phyloP scores from a whole-genome alignment of 108 stramenopile species.

The Skeletonema menzelii region DNA sequence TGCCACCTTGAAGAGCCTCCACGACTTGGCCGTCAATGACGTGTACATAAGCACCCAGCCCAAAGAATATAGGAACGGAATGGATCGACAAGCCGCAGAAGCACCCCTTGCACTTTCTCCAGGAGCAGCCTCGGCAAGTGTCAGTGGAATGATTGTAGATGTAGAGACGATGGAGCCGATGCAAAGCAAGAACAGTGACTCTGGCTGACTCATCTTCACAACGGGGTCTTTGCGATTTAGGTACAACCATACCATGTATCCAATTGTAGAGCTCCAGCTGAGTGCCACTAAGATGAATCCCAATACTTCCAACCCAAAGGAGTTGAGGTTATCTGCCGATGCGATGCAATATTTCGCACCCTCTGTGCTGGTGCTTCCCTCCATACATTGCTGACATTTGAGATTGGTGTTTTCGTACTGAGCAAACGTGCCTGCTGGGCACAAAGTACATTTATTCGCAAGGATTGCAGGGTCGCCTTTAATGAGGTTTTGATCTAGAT shows the following conservation, averaged over 20 bases:
- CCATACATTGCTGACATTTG: conserved; percentile 30
- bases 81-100: conserved; percentile 28
- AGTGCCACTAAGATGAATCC: conserved; percentile 42
- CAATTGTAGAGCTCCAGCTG: conserved; percentile 39
- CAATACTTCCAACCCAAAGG: conserved; percentile 20
- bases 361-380: conserved; percentile 11
- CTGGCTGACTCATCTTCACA: conserved; percentile 43
- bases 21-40: conserved; percentile 47
- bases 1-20: conserved; percentile 31
- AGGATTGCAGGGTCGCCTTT: conserved; percentile 18
- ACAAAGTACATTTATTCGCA: conserved; percentile 22
- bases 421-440: conserved; percentile 39
- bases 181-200: conserved; percentile 49
- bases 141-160: conserved; percentile 42
- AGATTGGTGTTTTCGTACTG: neutral
- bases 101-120: conserved; percentile 6
- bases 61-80: conserved; percentile 46
- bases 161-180: conserved; percentile 45
- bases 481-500: conserved; percentile 12
- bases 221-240: conserved; percentile 39
- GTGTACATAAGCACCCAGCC: conserved; percentile 44
- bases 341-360: conserved; percentile 29
- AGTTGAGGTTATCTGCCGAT: conserved; percentile 30
- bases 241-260: conserved; percentile 38
- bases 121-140: conserved; percentile 10